phyloP scores from a whole-genome alignment of 352 stramenopile genomes.

The Halophytophthora polymorphica region DNA sequence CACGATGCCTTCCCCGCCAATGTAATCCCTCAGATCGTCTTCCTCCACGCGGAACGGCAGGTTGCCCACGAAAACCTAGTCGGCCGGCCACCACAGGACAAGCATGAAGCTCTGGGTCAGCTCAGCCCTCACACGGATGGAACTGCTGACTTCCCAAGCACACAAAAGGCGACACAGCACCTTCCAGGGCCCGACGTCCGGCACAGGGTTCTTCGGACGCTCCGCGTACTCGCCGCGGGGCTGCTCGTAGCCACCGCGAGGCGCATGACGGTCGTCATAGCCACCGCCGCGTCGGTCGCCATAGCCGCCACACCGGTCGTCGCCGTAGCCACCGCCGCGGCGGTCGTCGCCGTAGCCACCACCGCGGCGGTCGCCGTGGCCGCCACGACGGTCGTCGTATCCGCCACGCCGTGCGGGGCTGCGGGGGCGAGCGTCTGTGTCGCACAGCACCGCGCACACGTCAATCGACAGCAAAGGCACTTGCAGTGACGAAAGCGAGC shows the following conservation, averaged over 20 bases:
- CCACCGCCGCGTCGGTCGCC: slow-evolving; percentile 15
- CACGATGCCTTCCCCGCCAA: slow-evolving; percentile 48
- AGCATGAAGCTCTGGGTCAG: too few relatives aligned
- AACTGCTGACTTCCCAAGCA: too few relatives aligned
- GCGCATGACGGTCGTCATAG: slow-evolving; percentile 8
- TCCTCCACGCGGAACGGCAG: slow-evolving; percentile 67
- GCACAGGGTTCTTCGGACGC: slow-evolving; percentile 71
- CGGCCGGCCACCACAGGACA: not conserved
- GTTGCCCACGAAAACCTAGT: slow-evolving; percentile 83
- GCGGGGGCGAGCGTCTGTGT: slow-evolving; percentile 10
- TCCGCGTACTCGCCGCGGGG: slow-evolving; percentile 27
- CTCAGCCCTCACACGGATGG: not conserved
- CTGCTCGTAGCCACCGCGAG: slow-evolving; percentile 25
- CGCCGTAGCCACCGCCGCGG: slow-evolving; percentile 16
- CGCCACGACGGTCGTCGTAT: slow-evolving; percentile 9
- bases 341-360: slow-evolving; percentile 13
- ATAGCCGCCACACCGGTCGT: slow-evolving; percentile 12
- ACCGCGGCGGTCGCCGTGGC: slow-evolving; percentile 1
- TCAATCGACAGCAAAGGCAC: not conserved
- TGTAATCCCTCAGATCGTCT: slow-evolving; percentile 70
- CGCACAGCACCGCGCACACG: not conserved
- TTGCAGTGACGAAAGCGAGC: not conserved
- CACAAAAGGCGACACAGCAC: slow-evolving; percentile 17
- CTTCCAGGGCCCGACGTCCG: slow-evolving; percentile 76
- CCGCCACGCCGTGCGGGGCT: slow-evolving; percentile 6